Evolutionary conservation across 202 grass and related monocot species (phyloP).

Genomic region (Schoenoplectus triqueter): DNA sequence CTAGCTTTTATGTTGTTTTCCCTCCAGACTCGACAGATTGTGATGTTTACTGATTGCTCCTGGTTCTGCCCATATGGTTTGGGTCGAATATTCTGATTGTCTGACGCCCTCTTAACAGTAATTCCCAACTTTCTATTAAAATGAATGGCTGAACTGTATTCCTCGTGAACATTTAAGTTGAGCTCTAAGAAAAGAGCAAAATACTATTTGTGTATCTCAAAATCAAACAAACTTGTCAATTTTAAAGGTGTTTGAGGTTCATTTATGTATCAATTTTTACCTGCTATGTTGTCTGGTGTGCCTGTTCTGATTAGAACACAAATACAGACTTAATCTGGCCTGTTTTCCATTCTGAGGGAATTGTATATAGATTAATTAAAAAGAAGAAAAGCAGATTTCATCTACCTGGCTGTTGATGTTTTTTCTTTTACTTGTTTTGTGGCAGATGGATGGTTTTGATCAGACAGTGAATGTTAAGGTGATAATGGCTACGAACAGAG

Average conservation of each 20-base stretch:
- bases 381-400: background rate
- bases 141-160: background rate
- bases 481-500: slow-evolving; percentile 92
- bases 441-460: slow-evolving; percentile 97
- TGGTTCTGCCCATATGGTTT: background rate
- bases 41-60: background rate
- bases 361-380: background rate
- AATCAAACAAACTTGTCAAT: background rate
- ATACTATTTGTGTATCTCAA: background rate
- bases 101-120: background rate
- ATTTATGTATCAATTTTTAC: background rate
- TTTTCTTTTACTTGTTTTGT: background rate
- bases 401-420: background rate
- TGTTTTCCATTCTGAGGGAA: background rate
- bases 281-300: background rate
- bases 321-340: background rate
- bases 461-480: slow-evolving; percentile 96
- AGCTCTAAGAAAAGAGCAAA: background rate
- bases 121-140: background rate
- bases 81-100: background rate
- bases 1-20: background rate
- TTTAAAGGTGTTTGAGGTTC: background rate
- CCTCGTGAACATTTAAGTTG: background rate
- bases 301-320: background rate
- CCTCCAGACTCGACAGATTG: background rate